Percentiles rank a stretch among this genome's conserved stretches.
Evolutionary conservation across 805 yeast genomes (phyloP).

Genomic region (Candida nanaspora): DNA sequence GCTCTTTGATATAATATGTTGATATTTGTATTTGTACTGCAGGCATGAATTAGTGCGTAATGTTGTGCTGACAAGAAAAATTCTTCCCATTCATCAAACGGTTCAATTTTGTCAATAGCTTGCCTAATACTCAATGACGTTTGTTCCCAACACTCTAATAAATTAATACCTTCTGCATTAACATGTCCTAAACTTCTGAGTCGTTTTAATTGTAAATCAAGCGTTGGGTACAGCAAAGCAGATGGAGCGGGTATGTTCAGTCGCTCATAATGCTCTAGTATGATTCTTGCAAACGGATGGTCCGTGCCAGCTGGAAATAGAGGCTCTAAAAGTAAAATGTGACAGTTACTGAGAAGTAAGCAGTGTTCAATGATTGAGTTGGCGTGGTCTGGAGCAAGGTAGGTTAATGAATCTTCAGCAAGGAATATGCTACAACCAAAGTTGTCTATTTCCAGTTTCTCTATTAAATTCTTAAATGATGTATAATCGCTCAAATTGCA

Average conservation of each 20-base stretch:
- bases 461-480: constrained; percentile 28
- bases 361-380: constrained; percentile 49
- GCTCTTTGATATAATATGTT: too few species aligned
- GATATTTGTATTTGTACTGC: constrained; percentile 32
- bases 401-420: constrained; percentile 80
- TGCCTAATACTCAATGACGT: constrained; percentile 31
- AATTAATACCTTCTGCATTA: constrained; percentile 42
- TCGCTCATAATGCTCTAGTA: constrained; percentile 64
- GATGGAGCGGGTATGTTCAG: constrained; percentile 65
- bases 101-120: constrained; percentile 45
- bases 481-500: constrained; percentile 54
- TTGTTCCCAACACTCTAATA: constrained; percentile 52
- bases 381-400: constrained; percentile 64
- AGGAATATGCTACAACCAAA: constrained; percentile 44
- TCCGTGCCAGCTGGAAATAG: constrained; percentile 53
- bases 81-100: constrained; percentile 83
- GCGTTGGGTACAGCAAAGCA: constrained; percentile 48
- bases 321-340: constrained; percentile 66
- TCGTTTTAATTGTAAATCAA: constrained; percentile 40
- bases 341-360: constrained; percentile 39
- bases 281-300: constrained; percentile 67
- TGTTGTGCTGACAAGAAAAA: constrained; percentile 71
- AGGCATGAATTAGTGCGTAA: constrained; percentile 61
- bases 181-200: constrained; percentile 41
- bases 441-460: constrained; percentile 16